phyloP scores from a whole-genome alignment of 306 rosid genomes.

The Sphenostylis stenocarpa region DNA sequence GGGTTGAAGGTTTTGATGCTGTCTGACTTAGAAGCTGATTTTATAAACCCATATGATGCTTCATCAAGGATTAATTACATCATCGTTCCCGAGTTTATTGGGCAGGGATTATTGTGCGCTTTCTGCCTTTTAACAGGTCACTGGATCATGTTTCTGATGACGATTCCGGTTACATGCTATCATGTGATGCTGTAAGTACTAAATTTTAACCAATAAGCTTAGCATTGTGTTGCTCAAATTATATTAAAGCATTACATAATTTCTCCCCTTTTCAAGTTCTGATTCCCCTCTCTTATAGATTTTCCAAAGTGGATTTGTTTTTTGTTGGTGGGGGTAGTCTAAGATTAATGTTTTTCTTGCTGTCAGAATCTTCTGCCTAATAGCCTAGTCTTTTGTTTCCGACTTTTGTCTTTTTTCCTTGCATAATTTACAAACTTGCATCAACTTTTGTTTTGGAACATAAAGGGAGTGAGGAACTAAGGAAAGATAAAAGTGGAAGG shows the following conservation, averaged over 20 bases:
- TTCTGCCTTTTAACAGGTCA: conserved; percentile 77
- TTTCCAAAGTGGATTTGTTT: neutral
- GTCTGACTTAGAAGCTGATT: conserved; percentile 89
- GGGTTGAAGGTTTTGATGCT: conserved; percentile 69
- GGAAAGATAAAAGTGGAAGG: neutral
- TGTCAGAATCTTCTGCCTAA: neutral
- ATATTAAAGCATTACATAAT: neutral
- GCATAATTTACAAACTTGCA: neutral
- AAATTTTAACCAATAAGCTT: neutral
- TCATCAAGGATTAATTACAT: conserved; percentile 72
- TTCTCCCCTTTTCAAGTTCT: neutral
- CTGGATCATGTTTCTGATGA: conserved; percentile 85
- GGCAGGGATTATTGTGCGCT: conserved; percentile 63
- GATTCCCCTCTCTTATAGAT: neutral
- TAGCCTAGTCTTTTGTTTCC: neutral
- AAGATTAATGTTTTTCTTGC: neutral
- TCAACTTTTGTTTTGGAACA: neutral
- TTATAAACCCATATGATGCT: conserved; percentile 74
- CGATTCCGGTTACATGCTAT: conserved; percentile 68
- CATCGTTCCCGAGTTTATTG: conserved; percentile 70
- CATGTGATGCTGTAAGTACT: conserved; percentile 59
- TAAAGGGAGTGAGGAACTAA: neutral
- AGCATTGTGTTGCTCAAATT: neutral
- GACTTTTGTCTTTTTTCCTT: neutral
- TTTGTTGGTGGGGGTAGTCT: neutral